Evolutionary conservation across 495 filamentous ascomycete genomes (phyloP).

Genomic region (Neurospora sublineolata): DNA sequence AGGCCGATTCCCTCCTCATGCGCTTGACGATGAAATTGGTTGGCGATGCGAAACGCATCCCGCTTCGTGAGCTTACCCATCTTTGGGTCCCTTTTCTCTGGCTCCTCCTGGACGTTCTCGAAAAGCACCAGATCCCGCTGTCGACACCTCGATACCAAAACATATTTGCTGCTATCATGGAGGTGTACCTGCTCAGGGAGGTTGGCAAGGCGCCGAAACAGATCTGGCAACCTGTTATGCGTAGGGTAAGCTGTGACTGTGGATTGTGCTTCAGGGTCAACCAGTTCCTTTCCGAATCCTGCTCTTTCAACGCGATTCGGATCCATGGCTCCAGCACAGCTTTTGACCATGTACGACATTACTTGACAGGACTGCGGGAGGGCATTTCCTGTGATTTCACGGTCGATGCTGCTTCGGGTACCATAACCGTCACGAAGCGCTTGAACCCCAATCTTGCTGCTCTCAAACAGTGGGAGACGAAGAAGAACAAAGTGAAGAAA

Average conservation of each 20-base stretch:
- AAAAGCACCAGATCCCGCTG: background rate
- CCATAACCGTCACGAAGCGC: background rate
- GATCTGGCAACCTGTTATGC: background rate
- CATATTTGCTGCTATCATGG: conserved; percentile 8
- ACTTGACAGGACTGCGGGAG: too few species aligned
- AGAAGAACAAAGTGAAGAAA: background rate
- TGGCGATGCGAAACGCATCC: conserved; percentile 1
- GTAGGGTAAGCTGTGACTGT: background rate
- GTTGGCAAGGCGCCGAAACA: background rate
- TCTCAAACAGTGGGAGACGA: background rate
- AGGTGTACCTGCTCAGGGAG: conserved; percentile 1
- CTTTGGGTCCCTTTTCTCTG: conserved; percentile 15
- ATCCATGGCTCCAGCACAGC: background rate
- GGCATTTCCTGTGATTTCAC: background rate
- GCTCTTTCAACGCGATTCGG: background rate
- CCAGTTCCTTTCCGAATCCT: background rate
- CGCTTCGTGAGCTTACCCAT: background rate
- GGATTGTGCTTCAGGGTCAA: conserved; percentile 1
- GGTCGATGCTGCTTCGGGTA: background rate
- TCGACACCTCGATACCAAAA: conserved; percentile 6
- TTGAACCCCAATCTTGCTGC: background rate
- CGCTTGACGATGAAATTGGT: conserved; percentile 7
- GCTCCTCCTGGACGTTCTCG: conserved; percentile 2
- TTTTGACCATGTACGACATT: too few species aligned
- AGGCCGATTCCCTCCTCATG: conserved; percentile 1